Base-by-base conservation (phyloP, 2,329 filamentous ascomycete species). In the Pseudogymnoascus sp. region DNA sequence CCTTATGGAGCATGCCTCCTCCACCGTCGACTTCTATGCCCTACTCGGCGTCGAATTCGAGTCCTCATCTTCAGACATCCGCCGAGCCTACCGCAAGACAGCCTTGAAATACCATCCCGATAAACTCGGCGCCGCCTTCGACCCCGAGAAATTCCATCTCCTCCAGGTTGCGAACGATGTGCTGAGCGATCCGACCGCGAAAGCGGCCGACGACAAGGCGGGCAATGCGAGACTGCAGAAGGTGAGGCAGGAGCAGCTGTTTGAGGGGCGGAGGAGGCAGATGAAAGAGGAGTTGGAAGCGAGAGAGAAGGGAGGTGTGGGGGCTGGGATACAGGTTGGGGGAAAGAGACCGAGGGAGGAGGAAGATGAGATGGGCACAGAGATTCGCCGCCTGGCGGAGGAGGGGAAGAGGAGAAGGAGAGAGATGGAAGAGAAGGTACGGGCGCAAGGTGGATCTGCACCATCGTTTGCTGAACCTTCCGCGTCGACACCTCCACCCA, bases 81-180 rank as follows among this genome's bases (percentile, higher is more conserved):
- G 63, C 25, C 63, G 63, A 28, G 91, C 91, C 49, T 97, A 93
- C 80, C 86, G 91, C 64, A 90, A 90, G 70, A 87, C 88, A 31
- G 91, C 91, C 3, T 80, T 96, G n/a, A 91, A 91, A 71, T 91
- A 93, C 79, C 93, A 97, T 75, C 93, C 93, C 0, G 93, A 97
- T 81, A 96, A 97, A 77, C 87, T 93, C 62, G 84, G 87, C 66
- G 85, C 84, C 61, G 78, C 82, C 38, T 91, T 88, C 69, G 91
- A 95, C 68, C 82, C 90, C 52, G 87, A 88, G 62, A 90, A 89
- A 71, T 97, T 96, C 79, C 90, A 96, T 75, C 81, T 89, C 1
- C 86, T 96, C 63, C 89, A 92, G 71, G 89, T 89, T 65, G 93
- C 91, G n/a, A 86, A 91, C 72, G 91, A 96, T 75, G 84, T 97